Evolutionary conservation across 2,329 filamentous ascomycete species (phyloP).

Genomic region (Aspergillus sp.): DNA sequence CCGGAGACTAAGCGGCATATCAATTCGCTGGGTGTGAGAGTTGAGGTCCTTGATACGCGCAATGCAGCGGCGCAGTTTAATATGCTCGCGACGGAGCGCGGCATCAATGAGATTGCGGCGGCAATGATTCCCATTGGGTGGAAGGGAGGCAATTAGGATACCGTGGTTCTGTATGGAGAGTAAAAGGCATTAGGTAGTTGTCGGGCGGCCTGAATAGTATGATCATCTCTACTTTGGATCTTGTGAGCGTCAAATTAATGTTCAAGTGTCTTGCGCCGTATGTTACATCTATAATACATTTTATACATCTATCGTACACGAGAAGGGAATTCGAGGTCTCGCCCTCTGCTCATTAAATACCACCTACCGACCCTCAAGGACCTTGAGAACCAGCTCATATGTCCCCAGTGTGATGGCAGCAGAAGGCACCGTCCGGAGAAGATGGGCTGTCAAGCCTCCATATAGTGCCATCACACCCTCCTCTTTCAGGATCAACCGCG

Average conservation of each 20-base stretch:
- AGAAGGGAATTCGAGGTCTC: neutral
- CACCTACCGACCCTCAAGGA: slow-evolving; percentile 9
- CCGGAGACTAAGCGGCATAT: slow-evolving; percentile 70
- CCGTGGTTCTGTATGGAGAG: too few relatives aligned
- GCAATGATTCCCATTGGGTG: slow-evolving; percentile 85
- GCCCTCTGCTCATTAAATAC: neutral
- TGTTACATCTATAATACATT: neutral
- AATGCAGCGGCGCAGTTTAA: slow-evolving; percentile 97
- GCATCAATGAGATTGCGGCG: slow-evolving; percentile 78
- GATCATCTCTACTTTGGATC: neutral
- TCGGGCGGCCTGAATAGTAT: neutral
- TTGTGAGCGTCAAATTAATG: neutral
- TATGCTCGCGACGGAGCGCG: slow-evolving; percentile 87
- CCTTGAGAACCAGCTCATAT: slow-evolving; percentile 35
- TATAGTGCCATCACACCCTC: slow-evolving; percentile 36
- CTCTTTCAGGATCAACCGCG: slow-evolving; percentile 32
- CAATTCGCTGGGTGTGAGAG: slow-evolving; percentile 72
- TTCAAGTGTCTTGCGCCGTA: neutral
- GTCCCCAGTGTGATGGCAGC: slow-evolving; percentile 37
- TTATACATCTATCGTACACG: neutral
- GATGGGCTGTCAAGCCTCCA: slow-evolving; percentile 35
- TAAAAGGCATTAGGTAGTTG: neutral
- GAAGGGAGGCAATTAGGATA: slow-evolving; percentile 46
- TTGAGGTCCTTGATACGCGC: slow-evolving; percentile 87
- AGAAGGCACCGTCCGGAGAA: slow-evolving; percentile 34